phyloP scores from a whole-genome alignment of 2,329 filamentous ascomycete species.

The Cercospora janseana region DNA sequence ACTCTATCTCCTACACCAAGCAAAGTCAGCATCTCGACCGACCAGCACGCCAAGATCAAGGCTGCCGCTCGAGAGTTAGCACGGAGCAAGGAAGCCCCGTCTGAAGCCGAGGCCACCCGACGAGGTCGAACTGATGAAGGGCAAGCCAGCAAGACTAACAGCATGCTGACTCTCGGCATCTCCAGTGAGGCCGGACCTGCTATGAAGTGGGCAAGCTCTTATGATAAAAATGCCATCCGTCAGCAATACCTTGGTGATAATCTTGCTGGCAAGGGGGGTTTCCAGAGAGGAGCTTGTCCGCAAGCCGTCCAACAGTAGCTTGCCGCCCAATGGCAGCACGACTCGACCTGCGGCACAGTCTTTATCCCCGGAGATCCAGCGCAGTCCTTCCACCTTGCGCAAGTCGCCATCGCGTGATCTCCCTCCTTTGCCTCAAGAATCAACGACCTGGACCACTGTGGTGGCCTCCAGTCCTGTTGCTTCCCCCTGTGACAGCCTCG shows the following conservation, averaged over 20 bases:
- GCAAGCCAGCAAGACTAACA: conserved; percentile 72
- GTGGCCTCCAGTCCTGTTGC: conserved; percentile 1
- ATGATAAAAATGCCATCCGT: conserved; percentile 84
- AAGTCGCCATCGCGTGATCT: conserved; percentile 13
- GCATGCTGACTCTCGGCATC: conserved; percentile 84
- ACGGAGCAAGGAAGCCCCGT: conserved; percentile 50
- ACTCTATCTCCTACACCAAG: conserved; percentile 57
- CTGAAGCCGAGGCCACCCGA: conserved; percentile 52
- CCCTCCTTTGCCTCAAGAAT: conserved; percentile 12
- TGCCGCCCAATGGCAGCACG: conserved; percentile 16
- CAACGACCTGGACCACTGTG: neutral
- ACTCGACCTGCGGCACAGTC: conserved; percentile 14
- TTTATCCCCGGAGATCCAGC: conserved; percentile 3
- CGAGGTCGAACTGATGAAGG: conserved; percentile 56
- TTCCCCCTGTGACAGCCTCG: conserved; percentile 13
- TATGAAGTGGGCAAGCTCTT: conserved; percentile 95
- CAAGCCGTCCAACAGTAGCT: conserved; percentile 33
- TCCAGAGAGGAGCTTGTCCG: conserved; percentile 31
- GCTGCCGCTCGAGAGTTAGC: conserved; percentile 84
- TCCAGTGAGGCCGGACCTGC: conserved; percentile 85
- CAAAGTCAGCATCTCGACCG: conserved; percentile 81
- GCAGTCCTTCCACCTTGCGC: conserved; percentile 11
- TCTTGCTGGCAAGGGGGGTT: conserved; percentile 57
- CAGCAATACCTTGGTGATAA: conserved; percentile 79
- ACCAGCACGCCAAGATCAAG: conserved; percentile 91